phyloP scores from a whole-genome alignment of 441 rosid species.

The Erysimum cheiri region DNA sequence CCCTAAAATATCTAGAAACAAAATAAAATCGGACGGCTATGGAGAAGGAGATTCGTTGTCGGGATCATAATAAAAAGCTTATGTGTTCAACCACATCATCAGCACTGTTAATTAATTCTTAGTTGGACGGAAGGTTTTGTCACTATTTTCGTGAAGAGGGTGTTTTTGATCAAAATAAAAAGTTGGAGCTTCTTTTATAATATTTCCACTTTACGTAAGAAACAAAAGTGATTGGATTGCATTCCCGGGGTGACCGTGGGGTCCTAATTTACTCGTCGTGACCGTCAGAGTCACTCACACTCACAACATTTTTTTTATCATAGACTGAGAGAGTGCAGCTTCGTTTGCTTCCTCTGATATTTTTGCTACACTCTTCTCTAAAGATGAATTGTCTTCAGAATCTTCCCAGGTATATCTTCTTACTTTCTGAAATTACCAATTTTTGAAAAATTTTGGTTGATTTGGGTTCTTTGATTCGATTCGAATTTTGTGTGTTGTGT shows the following conservation, averaged over 20 bases:
- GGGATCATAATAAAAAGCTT: neutral
- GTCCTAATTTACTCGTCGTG: constrained; percentile 15
- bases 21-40: neutral
- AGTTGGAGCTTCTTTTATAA: neutral
- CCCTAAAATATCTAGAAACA: neutral
- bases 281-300: constrained; percentile 25
- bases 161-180: neutral
- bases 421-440: neutral
- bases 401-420: constrained; percentile 57
- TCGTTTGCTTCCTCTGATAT: constrained; percentile 5
- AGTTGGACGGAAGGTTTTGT: no score
- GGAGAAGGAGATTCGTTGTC: neutral
- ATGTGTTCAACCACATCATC: neutral
- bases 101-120: no score
- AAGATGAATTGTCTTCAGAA: constrained; percentile 67
- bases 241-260: constrained; percentile 31
- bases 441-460: neutral
- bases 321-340: neutral
- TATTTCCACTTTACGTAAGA: constrained; percentile 36
- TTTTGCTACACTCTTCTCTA: constrained; percentile 12
- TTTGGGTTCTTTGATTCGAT: neutral
- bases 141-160: neutral
- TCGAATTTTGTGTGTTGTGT: neutral
- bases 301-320: constrained; percentile 15
- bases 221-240: constrained; percentile 36